Conservation (phyloP, 495 filamentous ascomycete genomes). For the Podospora tetraspora region DNA sequence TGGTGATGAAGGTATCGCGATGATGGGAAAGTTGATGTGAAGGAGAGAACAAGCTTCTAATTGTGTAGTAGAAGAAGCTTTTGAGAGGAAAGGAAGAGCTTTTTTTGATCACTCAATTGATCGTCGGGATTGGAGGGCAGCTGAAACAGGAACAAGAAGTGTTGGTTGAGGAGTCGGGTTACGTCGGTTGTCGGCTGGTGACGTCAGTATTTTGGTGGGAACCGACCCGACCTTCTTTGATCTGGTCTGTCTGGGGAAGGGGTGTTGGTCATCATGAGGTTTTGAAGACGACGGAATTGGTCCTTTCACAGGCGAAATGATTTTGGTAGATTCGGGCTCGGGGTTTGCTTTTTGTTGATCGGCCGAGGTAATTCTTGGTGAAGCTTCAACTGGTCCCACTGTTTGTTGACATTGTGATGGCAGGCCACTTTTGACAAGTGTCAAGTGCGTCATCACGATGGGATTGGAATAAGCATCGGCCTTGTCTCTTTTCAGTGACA, state of each 20-base stretch:
- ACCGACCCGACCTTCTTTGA: background rate
- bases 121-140: background rate
- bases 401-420: background rate
- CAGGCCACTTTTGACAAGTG: background rate
- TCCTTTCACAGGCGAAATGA: too few relatives aligned
- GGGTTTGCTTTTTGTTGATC: background rate
- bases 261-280: background rate
- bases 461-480: too few relatives aligned
- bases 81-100: background rate
- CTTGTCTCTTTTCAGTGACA: too few relatives aligned
- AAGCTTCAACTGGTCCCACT: background rate
- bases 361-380: background rate
- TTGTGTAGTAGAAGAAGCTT: background rate
- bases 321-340: background rate
- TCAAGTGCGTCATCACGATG: background rate
- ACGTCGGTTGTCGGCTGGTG: background rate
- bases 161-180: background rate
- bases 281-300: background rate
- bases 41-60: background rate
- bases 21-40: background rate
- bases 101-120: background rate
- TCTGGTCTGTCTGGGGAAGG: background rate
- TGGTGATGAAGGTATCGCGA: background rate
- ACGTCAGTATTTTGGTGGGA: background rate
- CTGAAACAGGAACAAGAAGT: background rate